A percentile compares a stretch with the other conserved stretches of the same genome.
phyloP scores from a whole-genome alignment of 768 basidiomycete species.

The Nidularia pulvinata region DNA sequence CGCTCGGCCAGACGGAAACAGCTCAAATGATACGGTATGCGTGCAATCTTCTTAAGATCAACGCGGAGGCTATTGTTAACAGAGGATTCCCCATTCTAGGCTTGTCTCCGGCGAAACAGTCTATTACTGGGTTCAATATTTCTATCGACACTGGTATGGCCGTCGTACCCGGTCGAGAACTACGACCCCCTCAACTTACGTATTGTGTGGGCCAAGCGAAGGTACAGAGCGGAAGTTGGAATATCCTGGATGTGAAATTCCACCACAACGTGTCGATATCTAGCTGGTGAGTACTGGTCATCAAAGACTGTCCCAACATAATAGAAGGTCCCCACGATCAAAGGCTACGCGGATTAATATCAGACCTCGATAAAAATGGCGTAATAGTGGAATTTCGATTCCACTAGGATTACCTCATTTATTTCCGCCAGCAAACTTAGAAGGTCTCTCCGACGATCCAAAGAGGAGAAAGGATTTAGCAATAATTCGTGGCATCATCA shows the following conservation, averaged over 20 bases:
- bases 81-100: slow-evolving; percentile 60
- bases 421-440: not conserved
- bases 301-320: slow-evolving; percentile 44
- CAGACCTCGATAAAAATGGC: not conserved
- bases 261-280: slow-evolving; percentile 46
- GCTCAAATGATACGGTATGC: slow-evolving; percentile 71
- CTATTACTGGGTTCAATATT: slow-evolving; percentile 56
- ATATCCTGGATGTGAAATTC: slow-evolving; percentile 73
- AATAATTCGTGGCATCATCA: not conserved
- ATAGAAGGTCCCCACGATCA: slow-evolving; percentile 29
- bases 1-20: slow-evolving; percentile 60
- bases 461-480: not conserved
- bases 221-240: slow-evolving; percentile 71
- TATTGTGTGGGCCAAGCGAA: slow-evolving; percentile 48
- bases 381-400: not conserved
- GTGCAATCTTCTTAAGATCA: slow-evolving; percentile 58
- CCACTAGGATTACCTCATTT: not conserved
- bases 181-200: slow-evolving; percentile 54
- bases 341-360: not conserved
- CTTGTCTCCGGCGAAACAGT: slow-evolving; percentile 29
- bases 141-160: slow-evolving; percentile 57
- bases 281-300: slow-evolving; percentile 68
- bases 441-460: not conserved
- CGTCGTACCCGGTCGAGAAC: slow-evolving; percentile 62
- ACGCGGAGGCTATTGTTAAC: slow-evolving; percentile 55